Evolutionary conservation across 169 alveolate species (phyloP), one percentile per base, ranked within the genome.

Genomic region (Plasmodium gonderi): DNA sequence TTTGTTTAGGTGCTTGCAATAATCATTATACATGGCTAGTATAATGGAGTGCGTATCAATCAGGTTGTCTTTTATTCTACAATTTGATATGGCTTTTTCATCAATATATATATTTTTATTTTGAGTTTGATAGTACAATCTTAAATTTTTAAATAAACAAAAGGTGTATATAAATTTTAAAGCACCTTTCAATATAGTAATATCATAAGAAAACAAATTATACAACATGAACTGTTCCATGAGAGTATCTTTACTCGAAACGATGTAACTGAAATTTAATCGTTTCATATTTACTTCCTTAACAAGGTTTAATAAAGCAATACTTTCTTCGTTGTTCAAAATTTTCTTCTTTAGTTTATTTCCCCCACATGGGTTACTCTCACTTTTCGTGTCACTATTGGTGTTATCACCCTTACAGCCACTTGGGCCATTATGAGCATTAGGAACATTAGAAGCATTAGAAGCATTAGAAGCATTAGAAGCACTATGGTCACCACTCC

Each of bases 191-290:
- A 82, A 40, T 47, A 31, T 47, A 8, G 92, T 47, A 8, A 82
- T 82, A 51, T 82, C 82, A 49, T 82, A 82, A 9, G 92, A 82
- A 9, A 82, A 82, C 26, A 82, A 44, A 45, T 82, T 82, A 44
- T 82, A 82, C 14, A 82, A 72, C 83, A 82, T 82, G 64, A 82
- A 82, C 64, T 82, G 80, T 49, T 82, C 92, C 31, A 69, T 47
- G 38, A 69, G 38, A 1, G 83, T 60, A 42, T 82, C 92, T 72
- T 82, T 82, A 9, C 67, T 82, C 2, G 92, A 69, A 36, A 69
- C 40, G 1, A 72, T 49, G 12, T 45, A 8, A 2, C 3, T 49
- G 12, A 72, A 68, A 20, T 40, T 82, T 14, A 82, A 82, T 20
- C 92, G 14, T 49, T 82, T 49, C 29, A 47, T 49, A 75, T 82